These are phyloP conservation scores for Protea cynaroides DNA, from an alignment of 164 flowering plant genomes.

Conservation along the genomic window DNA sequence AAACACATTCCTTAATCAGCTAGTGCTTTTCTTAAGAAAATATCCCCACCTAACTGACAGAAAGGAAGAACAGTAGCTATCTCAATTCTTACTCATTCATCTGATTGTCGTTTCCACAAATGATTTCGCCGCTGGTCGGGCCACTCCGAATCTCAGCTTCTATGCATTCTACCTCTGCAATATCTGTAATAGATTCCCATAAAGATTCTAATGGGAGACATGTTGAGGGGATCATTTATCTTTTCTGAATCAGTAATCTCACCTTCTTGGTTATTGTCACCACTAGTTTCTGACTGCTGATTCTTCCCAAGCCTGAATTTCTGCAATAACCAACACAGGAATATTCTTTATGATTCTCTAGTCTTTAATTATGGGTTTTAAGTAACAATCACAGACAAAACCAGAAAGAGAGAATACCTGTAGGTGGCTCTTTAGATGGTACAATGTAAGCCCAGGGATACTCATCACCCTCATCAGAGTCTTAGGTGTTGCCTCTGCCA, in stretches of 20 bases:
- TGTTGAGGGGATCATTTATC: background rate
- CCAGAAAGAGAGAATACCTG: slow-evolving; percentile 45
- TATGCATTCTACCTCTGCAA: background rate
- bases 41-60: background rate
- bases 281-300: slow-evolving; percentile 42
- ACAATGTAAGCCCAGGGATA: slow-evolving; percentile 74
- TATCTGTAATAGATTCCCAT: slow-evolving; percentile 3
- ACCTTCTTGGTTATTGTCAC: slow-evolving; percentile 51
- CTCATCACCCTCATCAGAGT: slow-evolving; percentile 84
- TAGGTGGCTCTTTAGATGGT: slow-evolving; percentile 92
- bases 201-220: slow-evolving; percentile 8
- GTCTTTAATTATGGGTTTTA: background rate
- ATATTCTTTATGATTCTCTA: background rate
- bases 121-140: slow-evolving; percentile 20
- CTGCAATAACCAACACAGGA: slow-evolving; percentile 37
- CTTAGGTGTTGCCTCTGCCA: slow-evolving; percentile 91
- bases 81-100: slow-evolving; percentile 48
- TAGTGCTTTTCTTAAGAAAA: background rate
- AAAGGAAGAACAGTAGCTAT: background rate
- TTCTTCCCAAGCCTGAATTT: slow-evolving; percentile 82
- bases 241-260: slow-evolving; percentile 8
- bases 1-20: slow-evolving; percentile 21
- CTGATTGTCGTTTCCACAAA: slow-evolving; percentile 26
- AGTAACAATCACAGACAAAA: background rate
- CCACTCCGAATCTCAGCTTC: slow-evolving; percentile 25